phyloP scores from a whole-genome alignment of 495 filamentous ascomycete genomes.

The Articulospora tetracladia region DNA sequence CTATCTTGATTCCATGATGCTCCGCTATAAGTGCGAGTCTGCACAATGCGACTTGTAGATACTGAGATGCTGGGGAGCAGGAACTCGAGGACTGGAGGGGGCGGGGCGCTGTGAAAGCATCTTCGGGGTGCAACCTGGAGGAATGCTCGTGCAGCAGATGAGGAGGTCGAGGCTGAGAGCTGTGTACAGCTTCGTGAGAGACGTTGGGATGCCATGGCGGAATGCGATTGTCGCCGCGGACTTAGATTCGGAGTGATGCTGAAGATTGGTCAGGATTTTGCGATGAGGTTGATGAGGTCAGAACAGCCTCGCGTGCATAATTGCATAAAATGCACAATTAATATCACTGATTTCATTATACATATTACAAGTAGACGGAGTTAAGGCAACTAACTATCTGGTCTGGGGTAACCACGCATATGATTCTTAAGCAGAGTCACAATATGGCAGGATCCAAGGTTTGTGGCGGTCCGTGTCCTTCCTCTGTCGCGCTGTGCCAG shows the following conservation, averaged over 20 bases:
- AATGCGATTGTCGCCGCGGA: background rate
- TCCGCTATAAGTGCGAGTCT: background rate
- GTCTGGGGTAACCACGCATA: too few species aligned
- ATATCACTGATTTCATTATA: background rate
- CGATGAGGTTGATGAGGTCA: background rate
- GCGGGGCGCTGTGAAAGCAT: conserved; percentile 10
- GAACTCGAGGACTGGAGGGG: conserved; percentile 24
- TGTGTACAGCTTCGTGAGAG: conserved; percentile 15
- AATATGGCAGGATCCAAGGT: background rate
- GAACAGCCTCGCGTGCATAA: background rate
- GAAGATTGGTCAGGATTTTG: background rate
- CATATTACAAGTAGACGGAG: background rate
- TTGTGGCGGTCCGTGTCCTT: background rate
- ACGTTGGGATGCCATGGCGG: conserved; percentile 19
- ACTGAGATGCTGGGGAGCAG: conserved; percentile 15
- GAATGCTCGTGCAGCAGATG: conserved; percentile 20
- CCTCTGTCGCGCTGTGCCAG: background rate
- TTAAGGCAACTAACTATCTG: too few species aligned
- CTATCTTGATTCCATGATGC: background rate
- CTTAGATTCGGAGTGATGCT: background rate
- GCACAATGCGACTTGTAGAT: background rate
- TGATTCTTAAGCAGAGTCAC: background rate
- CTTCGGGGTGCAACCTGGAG: conserved; percentile 18
- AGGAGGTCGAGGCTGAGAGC: conserved; percentile 6
- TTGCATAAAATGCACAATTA: background rate